phyloP scores from a whole-genome alignment of 2,329 filamentous ascomycete species.

The Epichloe gansuensis region DNA sequence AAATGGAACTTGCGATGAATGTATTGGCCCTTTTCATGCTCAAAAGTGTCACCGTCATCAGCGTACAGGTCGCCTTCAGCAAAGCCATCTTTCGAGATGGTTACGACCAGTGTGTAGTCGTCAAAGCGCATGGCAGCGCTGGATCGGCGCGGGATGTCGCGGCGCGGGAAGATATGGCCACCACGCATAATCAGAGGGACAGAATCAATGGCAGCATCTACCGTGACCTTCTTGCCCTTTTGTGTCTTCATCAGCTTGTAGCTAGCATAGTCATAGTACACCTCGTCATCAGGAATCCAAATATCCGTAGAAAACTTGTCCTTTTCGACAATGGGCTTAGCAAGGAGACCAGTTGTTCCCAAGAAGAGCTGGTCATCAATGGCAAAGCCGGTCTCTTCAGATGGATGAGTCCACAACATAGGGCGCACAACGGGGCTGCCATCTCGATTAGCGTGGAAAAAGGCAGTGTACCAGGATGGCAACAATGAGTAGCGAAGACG shows the following conservation, averaged over 20 bases:
- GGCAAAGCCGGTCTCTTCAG: slow-evolving; percentile 73
- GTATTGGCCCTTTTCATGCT: slow-evolving; percentile 74
- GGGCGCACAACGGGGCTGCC: slow-evolving; percentile 82
- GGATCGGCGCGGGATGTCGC: slow-evolving; percentile 77
- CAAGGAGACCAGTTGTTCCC: slow-evolving; percentile 78
- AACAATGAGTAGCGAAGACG: slow-evolving; percentile 81
- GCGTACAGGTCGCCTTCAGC: slow-evolving; percentile 78
- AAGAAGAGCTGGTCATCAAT: slow-evolving; percentile 92
- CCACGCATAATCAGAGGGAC: slow-evolving; percentile 87
- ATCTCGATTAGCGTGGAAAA: slow-evolving; percentile 73
- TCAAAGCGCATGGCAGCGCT: slow-evolving; percentile 85
- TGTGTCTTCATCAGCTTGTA: slow-evolving; percentile 61
- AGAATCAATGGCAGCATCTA: slow-evolving; percentile 70
- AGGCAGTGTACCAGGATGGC: slow-evolving; percentile 93
- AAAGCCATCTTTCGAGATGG: slow-evolving; percentile 43
- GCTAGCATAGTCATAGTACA: slow-evolving; percentile 93
- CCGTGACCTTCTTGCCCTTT: slow-evolving; percentile 55
- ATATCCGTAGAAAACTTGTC: slow-evolving; percentile 62
- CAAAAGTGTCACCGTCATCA: slow-evolving; percentile 89
- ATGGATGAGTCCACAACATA: slow-evolving; percentile 85
- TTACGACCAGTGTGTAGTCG: slow-evolving; percentile 81
- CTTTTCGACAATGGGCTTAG: slow-evolving; percentile 77
- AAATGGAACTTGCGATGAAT: slow-evolving; percentile 76
- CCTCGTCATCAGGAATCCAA: slow-evolving; percentile 78
- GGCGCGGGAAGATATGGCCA: slow-evolving; percentile 81